Conservation (phyloP, 495 filamentous ascomycete genomes). For the Neurospora discreta region DNA sequence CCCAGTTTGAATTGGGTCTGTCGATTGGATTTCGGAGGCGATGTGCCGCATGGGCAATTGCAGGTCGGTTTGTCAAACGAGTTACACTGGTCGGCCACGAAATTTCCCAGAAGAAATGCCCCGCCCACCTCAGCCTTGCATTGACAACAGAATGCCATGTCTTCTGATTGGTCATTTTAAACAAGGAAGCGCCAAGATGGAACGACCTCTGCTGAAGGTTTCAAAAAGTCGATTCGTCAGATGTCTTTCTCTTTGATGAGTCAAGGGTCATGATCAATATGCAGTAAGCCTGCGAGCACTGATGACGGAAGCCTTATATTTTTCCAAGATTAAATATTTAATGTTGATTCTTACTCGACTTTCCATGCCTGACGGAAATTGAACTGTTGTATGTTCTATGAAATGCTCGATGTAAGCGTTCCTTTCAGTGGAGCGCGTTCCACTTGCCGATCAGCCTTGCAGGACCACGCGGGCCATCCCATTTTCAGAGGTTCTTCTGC, state of each 20-base stretch:
- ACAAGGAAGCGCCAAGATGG: background rate
- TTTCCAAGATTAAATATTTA: too few species aligned
- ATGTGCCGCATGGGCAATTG: background rate
- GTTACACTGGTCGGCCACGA: slow-evolving; percentile 8
- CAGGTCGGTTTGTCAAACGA: background rate
- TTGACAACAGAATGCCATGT: background rate
- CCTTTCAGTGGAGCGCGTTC: background rate
- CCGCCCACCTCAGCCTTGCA: slow-evolving; percentile 16
- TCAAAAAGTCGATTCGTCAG: background rate
- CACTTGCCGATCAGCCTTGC: background rate
- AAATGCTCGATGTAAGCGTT: background rate
- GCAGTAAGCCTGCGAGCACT: background rate
- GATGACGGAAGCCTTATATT: background rate
- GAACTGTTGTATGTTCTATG: background rate
- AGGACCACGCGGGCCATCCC: background rate
- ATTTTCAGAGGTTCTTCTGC: background rate
- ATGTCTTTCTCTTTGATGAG: background rate
- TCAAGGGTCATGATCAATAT: background rate
- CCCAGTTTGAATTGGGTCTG: background rate
- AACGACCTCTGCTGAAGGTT: background rate
- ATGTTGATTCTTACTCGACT: background rate
- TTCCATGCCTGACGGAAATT: background rate
- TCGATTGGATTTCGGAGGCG: background rate
- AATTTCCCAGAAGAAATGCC: slow-evolving; percentile 11
- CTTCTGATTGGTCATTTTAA: background rate